Evolutionary conservation across 73 alveolate genomes (phyloP).

Genomic region (Durusdinium trenchii): DNA sequence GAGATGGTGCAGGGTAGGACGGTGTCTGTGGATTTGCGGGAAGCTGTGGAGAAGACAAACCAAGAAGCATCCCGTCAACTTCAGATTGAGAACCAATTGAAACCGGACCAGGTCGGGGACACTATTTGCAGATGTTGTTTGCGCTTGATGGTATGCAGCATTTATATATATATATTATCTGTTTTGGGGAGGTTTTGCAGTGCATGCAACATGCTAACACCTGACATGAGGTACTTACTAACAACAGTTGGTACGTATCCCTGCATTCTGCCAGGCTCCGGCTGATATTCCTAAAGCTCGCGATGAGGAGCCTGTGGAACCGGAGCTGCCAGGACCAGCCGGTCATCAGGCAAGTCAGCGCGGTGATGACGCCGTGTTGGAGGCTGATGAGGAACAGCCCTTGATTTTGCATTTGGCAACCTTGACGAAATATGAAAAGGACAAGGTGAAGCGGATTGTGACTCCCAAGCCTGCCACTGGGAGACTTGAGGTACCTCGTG

Average conservation of each 20-base stretch:
- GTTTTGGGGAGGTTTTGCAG: neutral
- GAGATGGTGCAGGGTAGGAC: too few relatives aligned
- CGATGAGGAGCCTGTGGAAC: neutral
- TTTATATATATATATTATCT: neutral
- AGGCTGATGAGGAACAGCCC: neutral
- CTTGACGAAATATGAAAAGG: neutral
- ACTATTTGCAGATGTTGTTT: neutral
- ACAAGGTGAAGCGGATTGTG: neutral
- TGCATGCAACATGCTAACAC: neutral
- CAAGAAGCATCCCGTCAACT: neutral
- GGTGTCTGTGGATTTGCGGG: too few relatives aligned
- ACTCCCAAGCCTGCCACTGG: conserved; percentile 36
- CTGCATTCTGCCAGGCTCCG: neutral
- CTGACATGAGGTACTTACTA: neutral
- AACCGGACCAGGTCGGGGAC: too few relatives aligned
- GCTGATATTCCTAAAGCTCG: neutral
- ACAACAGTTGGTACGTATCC: neutral
- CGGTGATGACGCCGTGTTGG: neutral
- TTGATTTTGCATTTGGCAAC: neutral
- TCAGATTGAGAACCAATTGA: neutral
- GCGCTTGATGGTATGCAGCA: neutral
- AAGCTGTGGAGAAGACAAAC: too few relatives aligned
- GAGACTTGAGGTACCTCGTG: conserved; percentile 10
- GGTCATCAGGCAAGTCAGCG: neutral
- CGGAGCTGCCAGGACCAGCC: neutral